Evolutionary conservation across 2,329 filamentous ascomycete species (phyloP).

Genomic region (Epichloe baconii): DNA sequence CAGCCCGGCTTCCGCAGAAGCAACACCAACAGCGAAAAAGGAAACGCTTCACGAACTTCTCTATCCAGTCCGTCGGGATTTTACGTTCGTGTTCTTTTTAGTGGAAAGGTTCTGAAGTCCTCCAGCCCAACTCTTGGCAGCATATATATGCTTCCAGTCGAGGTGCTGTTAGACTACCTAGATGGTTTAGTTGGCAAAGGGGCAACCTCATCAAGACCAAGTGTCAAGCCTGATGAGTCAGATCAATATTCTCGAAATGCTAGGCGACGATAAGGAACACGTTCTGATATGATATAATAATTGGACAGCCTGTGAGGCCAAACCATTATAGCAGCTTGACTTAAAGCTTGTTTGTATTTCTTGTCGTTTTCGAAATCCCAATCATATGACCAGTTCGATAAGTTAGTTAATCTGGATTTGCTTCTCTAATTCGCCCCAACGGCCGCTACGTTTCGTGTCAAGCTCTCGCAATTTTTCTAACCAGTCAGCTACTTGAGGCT

Average conservation of each 20-base stretch:
- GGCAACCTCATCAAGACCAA: conserved; percentile 29
- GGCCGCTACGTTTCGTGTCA: conserved; percentile 60
- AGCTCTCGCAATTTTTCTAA: conserved; percentile 52
- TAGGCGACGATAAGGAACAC: not conserved
- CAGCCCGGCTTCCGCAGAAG: conserved; percentile 3
- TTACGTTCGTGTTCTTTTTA: conserved; percentile 58
- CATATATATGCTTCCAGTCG: conserved; percentile 58
- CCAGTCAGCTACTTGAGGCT: conserved; percentile 34
- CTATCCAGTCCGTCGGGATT: conserved; percentile 15
- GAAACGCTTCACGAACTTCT: not conserved
- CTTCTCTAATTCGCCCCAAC: conserved; percentile 60
- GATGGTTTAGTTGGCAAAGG: conserved; percentile 52
- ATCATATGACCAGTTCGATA: not conserved
- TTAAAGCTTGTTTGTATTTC: not conserved
- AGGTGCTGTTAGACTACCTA: conserved; percentile 54
- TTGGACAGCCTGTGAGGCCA: not conserved
- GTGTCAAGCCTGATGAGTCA: conserved; percentile 9
- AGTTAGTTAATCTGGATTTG: conserved; percentile 11
- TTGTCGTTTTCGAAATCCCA: not conserved
- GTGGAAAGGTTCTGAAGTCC: conserved; percentile 52
- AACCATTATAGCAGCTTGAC: not conserved
- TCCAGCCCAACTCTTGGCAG: conserved; percentile 54
- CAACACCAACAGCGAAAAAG: not conserved
- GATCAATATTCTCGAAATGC: conserved; percentile 5
- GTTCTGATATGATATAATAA: not conserved